Evolutionary conservation across 163 green algal genomes (phyloP).

Genomic region (Scenedesmus sp.): DNA sequence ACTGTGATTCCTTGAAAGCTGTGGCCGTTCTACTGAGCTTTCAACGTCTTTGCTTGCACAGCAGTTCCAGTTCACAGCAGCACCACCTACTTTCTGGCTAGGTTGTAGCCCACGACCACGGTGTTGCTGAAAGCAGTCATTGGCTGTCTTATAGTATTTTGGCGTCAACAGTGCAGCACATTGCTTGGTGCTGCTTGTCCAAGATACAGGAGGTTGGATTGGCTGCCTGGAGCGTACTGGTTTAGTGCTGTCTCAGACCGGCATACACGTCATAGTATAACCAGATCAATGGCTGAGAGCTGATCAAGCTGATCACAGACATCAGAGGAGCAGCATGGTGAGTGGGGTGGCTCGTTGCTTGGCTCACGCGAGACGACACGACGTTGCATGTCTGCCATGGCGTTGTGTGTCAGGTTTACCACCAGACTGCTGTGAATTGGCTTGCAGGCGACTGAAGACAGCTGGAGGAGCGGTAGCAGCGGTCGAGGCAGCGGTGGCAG

Average conservation of each 20-base stretch:
- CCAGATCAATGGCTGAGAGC: neutral
- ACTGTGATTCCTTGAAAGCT: neutral
- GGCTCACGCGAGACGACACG: neutral
- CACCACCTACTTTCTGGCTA: neutral
- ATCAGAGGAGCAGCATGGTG: neutral
- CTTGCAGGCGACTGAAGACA: neutral
- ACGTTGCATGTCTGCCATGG: neutral
- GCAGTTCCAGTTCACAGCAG: neutral
- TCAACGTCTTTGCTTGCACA: neutral
- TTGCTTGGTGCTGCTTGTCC: neutral
- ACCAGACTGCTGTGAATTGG: neutral
- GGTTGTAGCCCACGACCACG: neutral
- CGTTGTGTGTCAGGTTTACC: too few relatives aligned
- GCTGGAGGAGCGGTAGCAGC: slow-evolving; percentile 28
- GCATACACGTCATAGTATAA: neutral
- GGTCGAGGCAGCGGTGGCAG: neutral
- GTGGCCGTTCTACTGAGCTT: neutral
- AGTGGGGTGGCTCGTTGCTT: neutral
- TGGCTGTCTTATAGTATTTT: too few relatives aligned
- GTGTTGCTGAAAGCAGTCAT: neutral
- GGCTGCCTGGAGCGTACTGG: neutral
- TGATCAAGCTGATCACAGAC: neutral
- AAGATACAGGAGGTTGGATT: neutral
- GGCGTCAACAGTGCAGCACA: neutral
- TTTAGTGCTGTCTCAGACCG: neutral